Evolutionary conservation across 2,329 filamentous ascomycete species (phyloP).

Genomic region (Falciphora oryzae): DNA sequence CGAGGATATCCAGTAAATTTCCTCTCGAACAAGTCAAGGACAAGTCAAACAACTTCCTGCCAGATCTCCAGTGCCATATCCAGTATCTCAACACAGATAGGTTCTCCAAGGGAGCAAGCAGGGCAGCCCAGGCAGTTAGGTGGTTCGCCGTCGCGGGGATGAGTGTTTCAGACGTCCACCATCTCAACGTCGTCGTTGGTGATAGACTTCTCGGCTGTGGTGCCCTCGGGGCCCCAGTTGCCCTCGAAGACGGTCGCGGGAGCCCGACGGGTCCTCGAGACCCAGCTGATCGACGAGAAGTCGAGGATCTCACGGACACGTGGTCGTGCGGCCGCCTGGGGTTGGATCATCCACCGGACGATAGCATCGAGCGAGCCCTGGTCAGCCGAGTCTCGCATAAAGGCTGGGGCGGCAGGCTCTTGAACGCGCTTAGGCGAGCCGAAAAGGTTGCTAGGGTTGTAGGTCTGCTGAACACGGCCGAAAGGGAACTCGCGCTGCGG

Average conservation of each 20-base stretch:
- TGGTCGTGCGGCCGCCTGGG: conserved; percentile 67
- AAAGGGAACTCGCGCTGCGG: conserved; percentile 17
- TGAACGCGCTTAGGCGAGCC: conserved; percentile 44
- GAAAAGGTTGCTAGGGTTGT: conserved; percentile 37
- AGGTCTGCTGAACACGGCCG: conserved; percentile 17
- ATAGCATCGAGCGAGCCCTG: conserved; percentile 74
- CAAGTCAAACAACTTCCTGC: conserved; percentile 16
- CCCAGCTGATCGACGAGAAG: conserved; percentile 73
- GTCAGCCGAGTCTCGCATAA: conserved; percentile 77
- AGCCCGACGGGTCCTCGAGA: conserved; percentile 67
- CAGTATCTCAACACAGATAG: conserved; percentile 26
- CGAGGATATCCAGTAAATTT: conserved; percentile 20
- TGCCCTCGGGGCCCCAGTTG: conserved; percentile 75
- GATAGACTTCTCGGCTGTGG: conserved; percentile 20
- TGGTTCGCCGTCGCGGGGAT: conserved; percentile 15
- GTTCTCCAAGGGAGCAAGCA: conserved; percentile 15
- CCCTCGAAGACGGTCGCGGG: conserved; percentile 96
- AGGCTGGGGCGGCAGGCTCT: conserved; percentile 63
- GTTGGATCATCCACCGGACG: conserved; percentile 82
- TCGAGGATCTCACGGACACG: conserved; percentile 67
- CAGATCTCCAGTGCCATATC: conserved; percentile 22
- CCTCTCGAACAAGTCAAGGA: conserved; percentile 18
- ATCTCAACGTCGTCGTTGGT: conserved; percentile 48
- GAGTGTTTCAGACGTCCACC: conserved; percentile 45
- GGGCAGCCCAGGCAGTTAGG: background rate